Base-by-base conservation (phyloP, 805 yeast genomes). In the Yarrowia deformans region DNA sequence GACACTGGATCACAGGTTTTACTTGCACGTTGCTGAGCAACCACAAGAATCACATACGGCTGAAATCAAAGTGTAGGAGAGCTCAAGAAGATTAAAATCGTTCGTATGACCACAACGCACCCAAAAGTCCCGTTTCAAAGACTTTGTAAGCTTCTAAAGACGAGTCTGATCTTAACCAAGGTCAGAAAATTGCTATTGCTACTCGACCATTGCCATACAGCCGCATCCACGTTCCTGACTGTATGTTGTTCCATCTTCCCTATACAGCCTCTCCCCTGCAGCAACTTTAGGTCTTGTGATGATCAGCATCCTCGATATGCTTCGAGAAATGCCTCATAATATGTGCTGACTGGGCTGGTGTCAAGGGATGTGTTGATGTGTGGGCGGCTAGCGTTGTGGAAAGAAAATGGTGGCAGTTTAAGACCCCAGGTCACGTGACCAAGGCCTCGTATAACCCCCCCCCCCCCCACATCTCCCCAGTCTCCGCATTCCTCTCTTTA, bases 281-380 rank as follows among this genome's bases (percentile, higher is more conserved):
- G 60, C 60, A 54, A 54, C 60, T 54, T 39, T 54, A 54, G 45
- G 60, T 54, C 60, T 54, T 54, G 60, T 54, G 60, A 54, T 54
- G 60, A 54, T 54, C 60, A 54, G 45, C 60, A 39, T 52, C 32
- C 40, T 55, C 63, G 63, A 56, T 56, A 40, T 56, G 63, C 63
- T 56, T 56, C 63, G 48, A 56, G 48, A 56, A 56, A 56, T 56
- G 63, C 63, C 63, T 56, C 63, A 56, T 54, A 54, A 54, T 54
- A 54, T 54, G 60, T 54, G 58, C 6, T 18, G 13, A 34, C 29
- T 34, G 37, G n/a, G 37, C 10, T 34, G 37, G 37, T 39, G 42
- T 5, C 29, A 4, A 23, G 29, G 4, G 4, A 23, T 23, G 29
- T 23, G 29, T 23, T 2, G 4, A 23, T 23, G 29, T 23, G 29